phyloP scores from a whole-genome alignment of 2,329 filamentous ascomycete genomes.

The Hymenoscyphus scutula region DNA sequence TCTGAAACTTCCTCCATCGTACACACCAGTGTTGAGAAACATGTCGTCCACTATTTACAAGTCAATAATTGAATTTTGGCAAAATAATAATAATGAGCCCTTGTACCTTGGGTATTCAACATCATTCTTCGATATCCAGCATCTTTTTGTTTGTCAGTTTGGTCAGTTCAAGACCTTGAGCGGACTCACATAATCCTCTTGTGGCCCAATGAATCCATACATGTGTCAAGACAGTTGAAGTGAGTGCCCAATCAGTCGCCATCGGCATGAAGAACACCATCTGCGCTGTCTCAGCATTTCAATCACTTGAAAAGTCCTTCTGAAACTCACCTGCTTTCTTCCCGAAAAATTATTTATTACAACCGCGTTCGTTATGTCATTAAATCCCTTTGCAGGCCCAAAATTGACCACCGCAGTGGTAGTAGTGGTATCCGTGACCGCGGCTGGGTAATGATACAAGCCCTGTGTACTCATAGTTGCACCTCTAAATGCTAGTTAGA shows the following conservation, averaged over 20 bases:
- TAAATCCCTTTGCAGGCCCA: constrained; percentile 41
- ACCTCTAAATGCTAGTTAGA: constrained; percentile 12
- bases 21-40: constrained; percentile 50
- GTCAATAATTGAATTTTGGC: background rate
- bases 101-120: constrained; percentile 22
- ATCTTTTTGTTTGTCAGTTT: constrained; percentile 14
- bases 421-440: constrained; percentile 51
- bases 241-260: constrained; percentile 41
- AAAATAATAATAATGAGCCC: background rate
- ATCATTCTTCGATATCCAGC: constrained; percentile 23
- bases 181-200: constrained; percentile 21
- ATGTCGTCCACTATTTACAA: constrained; percentile 52
- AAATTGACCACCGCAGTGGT: constrained; percentile 57
- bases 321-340: constrained; percentile 50
- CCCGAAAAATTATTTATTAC: constrained; percentile 58
- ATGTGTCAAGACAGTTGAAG: constrained; percentile 22
- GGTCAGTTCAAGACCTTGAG: background rate
- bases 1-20: constrained; percentile 46
- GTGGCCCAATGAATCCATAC: constrained; percentile 27
- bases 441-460: constrained; percentile 58
- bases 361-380: constrained; percentile 47
- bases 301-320: background rate
- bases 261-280: constrained; percentile 60
- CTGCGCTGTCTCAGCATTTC: constrained; percentile 10
- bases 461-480: constrained; percentile 48